A percentile compares a stretch with the other conserved stretches of the same genome.
Evolutionary conservation across 2,329 filamentous ascomycete species (phyloP).

Genomic region (Aspergillus pseudoviridinutans): DNA sequence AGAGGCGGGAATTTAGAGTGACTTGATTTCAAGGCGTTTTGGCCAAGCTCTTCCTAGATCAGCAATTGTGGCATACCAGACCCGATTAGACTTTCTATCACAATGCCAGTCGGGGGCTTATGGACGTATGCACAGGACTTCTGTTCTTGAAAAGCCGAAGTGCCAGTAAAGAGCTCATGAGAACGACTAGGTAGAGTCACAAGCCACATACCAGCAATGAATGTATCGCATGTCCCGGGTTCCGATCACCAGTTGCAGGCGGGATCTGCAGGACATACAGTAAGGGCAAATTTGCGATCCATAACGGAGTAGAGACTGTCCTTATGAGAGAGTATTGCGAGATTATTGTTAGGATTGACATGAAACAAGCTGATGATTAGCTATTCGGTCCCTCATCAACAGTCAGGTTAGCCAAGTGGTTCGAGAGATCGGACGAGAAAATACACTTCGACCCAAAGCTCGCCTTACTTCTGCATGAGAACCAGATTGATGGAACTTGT

Average conservation of each 20-base stretch:
- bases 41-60: not conserved
- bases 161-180: not conserved
- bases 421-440: not conserved
- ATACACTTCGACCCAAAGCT: slow-evolving; percentile 7
- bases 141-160: not conserved
- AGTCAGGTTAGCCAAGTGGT: slow-evolving; percentile 1
- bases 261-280: not conserved
- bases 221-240: not conserved
- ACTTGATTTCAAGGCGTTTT: not conserved
- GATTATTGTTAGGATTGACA: not conserved
- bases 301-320: not conserved
- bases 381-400: not conserved
- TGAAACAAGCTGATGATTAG: not conserved
- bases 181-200: not conserved
- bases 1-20: not conserved
- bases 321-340: not conserved
- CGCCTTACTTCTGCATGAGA: slow-evolving; percentile 16
- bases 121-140: not conserved
- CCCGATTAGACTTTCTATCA: not conserved
- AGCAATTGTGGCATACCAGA: not conserved
- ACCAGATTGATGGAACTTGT: not conserved
- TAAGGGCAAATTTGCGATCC: not conserved
- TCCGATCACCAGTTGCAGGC: not conserved
- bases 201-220: not conserved
- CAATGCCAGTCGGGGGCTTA: not conserved